phyloP scores from a whole-genome alignment of 345 rosid species.

The Tarenaya hassleriana region DNA sequence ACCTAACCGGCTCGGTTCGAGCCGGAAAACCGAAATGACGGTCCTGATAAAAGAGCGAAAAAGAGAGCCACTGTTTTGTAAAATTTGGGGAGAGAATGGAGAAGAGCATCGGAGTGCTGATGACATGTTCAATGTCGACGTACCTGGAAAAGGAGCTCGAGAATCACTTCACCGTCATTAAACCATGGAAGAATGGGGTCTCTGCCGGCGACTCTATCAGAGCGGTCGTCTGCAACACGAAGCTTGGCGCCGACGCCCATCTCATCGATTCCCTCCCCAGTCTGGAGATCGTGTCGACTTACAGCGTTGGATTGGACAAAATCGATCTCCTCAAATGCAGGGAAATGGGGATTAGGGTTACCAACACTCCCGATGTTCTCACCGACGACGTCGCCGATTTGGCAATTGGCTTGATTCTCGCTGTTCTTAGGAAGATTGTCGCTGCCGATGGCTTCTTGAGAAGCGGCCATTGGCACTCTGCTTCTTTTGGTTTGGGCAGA shows the following conservation, averaged over 20 bases:
- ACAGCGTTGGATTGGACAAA: constrained; percentile 58
- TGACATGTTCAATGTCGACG: constrained; percentile 42
- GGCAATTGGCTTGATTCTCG: constrained; percentile 49
- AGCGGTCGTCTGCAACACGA: constrained; percentile 41
- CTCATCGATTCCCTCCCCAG: constrained; percentile 47
- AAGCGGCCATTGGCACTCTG: constrained; percentile 42
- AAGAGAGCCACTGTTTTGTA: too few species aligned
- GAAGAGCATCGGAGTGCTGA: constrained; percentile 43
- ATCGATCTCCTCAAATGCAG: constrained; percentile 45
- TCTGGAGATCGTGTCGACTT: constrained; percentile 51
- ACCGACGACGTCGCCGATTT: constrained; percentile 61
- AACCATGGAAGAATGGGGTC: constrained; percentile 36
- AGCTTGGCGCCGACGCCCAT: constrained; percentile 43
- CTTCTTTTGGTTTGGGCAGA: constrained; percentile 35
- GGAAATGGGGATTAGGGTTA: constrained; percentile 54
- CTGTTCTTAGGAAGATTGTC: constrained; percentile 47
- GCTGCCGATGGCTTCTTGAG: constrained; percentile 45
- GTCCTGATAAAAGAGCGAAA: too few species aligned
- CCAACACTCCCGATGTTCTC: constrained; percentile 63
- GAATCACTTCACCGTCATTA: constrained; percentile 38
- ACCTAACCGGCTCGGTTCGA: too few species aligned
- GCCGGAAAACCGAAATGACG: too few species aligned
- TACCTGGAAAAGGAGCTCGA: constrained; percentile 49
- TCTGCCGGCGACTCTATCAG: constrained; percentile 34
- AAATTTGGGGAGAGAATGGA: too few species aligned